These are phyloP conservation scores for Discostella pseudostelligera DNA, from an alignment of 108 stramenopile species.

Conservation along the genomic window DNA sequence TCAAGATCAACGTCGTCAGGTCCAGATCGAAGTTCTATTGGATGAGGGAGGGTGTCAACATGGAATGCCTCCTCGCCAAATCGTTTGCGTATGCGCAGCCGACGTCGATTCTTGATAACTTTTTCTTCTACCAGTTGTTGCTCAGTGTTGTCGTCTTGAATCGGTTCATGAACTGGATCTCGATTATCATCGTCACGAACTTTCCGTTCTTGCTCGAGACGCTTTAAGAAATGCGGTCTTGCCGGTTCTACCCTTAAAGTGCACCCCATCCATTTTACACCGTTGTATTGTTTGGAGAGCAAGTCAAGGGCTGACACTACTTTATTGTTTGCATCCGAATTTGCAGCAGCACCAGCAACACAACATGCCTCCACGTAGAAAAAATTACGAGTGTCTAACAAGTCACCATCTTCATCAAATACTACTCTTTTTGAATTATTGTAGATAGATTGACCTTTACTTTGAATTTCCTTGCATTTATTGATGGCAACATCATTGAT, in stretches of 20 bases:
- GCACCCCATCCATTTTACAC: constrained; percentile 89
- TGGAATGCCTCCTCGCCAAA: constrained; percentile 69
- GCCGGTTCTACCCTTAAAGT: constrained; percentile 63
- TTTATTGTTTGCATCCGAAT: constrained; percentile 17
- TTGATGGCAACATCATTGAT: constrained; percentile 36
- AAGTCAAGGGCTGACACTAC: constrained; percentile 48
- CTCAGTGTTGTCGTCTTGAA: constrained; percentile 16
- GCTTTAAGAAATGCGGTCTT: constrained; percentile 69
- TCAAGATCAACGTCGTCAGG: neutral
- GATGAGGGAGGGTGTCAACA: constrained; percentile 61
- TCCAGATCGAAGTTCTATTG: constrained; percentile 1
- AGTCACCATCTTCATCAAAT: constrained; percentile 27
- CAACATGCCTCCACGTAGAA: constrained; percentile 34
- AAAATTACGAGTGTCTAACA: constrained; percentile 31
- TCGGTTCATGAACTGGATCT: neutral
- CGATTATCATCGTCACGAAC: constrained; percentile 20
- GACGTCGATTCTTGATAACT: constrained; percentile 44
- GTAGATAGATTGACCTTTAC: constrained; percentile 22
- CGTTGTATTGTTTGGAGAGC: constrained; percentile 68
- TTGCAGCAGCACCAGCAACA: constrained; percentile 4
- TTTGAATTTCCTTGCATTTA: constrained; percentile 16
- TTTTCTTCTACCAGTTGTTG: constrained; percentile 11
- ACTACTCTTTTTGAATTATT: constrained; percentile 8
- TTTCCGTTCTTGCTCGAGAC: constrained; percentile 57
- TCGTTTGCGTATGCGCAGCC: constrained; percentile 65